Base-by-base conservation (phyloP, 352 stramenopile genomes). In the Phytophthora megakarya region DNA sequence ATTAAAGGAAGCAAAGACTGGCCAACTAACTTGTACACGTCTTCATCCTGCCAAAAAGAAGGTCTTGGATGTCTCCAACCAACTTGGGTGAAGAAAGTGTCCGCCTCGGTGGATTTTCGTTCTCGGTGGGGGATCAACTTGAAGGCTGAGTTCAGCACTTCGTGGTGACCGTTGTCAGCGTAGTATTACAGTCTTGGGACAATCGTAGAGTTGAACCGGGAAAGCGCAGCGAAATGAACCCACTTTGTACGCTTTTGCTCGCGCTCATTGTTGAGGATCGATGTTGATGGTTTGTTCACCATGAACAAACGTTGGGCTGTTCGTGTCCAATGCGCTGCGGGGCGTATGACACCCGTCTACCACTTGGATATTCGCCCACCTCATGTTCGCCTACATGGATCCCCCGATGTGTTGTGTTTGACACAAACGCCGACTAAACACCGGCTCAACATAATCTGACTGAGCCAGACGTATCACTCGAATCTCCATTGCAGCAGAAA, bases 381-480 rank as follows among this genome's bases (percentile, higher is more conserved):
- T 66, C 58, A 39, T 53, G 48, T 33, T 21, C 44, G 16, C 19
- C 5, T 16, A 32, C 23, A 19, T 48, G 45, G 60, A 46, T 67
- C 60, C 19, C 46, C 30, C 16, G 39, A 40, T 51, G 37, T 15
- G 30, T n/a, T n/a, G 42, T 25, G 64, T 67, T 63, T 56, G 64
- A 72, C 64, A 72, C 64, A 68, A 60, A 54, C 15, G 44, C 28
- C 22, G 49, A 72, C 64, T 67, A 72, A 67, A 48, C 64, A 55
- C 30, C 33, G 44, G 12, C 35, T 9, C 12, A 21, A 44, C 43
- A 57, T 67, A 63, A 59, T 65, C 53, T 23, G 25, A 15, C 26
- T 42, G 43, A 50, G 19, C 23, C 44, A 55, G 59, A 50, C 33
- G 30, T 49, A 8, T 21, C 32, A 6, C n/a, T 21, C 10, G 22